Base-by-base conservation (phyloP, 441 rosid genomes). In the Sinapis alba region DNA sequence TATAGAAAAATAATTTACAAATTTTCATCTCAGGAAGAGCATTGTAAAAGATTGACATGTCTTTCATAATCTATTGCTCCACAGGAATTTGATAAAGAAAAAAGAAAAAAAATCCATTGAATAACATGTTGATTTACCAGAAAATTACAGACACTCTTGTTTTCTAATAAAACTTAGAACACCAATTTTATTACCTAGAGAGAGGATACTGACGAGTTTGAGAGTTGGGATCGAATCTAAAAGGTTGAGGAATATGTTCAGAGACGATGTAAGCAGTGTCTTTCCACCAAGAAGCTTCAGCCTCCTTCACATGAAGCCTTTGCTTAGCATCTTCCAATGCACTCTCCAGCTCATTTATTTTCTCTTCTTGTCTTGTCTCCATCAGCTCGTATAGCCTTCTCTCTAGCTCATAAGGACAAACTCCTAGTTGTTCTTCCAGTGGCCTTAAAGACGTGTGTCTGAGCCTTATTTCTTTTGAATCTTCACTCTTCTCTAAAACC, bases 281-380 rank as follows among this genome's bases (percentile, higher is more conserved):
- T 81, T 87, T 91, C 98, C 94, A 92, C 98, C 90, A 85, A 10
- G 86, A 82, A 66, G 82, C 77, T 89, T 95, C 97, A 28, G 69
- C 62, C 26, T 95, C 94, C 65, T 88, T 88, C 80, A 86, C 84
- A 1, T 30, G 60, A 26, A 92, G 93, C 78, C 71, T 85, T 41
- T 57, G 66, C 65, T 77, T 81, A 23, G 84, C 73, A 53, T 71
- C 66, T 68, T 79, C 82, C 51, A 95, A 61, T 60, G 88, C 88
- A 50, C 68, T 75, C 86, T 95, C 89, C 5, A 95, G 82, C 83
- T 89, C 93, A 74, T 72, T 82, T 68, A 92, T 92, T 62, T 84
- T 82, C 54, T 90, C 97, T 59, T 80, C 82, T 81, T 87, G 98
- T 66, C 93, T 88, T 57, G 82, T 54, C 75, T 90, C 90, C 41